Evolutionary conservation across 73 alveolate genomes (phyloP).

Genomic region (Stentor roeselii): DNA sequence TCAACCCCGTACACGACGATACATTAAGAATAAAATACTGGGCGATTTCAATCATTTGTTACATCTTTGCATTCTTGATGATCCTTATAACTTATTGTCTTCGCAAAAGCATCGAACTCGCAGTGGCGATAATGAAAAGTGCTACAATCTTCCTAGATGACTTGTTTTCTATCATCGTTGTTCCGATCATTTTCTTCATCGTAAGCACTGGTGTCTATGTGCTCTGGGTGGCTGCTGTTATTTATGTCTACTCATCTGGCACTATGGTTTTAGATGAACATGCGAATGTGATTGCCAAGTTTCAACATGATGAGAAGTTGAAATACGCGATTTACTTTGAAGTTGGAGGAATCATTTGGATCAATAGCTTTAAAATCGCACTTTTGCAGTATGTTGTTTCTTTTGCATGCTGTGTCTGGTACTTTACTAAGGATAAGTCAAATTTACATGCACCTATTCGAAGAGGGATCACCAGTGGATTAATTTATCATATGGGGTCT

Average conservation of each 20-base stretch:
- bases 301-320: slow-evolving; percentile 83
- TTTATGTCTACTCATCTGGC: slow-evolving; percentile 84
- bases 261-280: slow-evolving; percentile 61
- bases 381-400: slow-evolving; percentile 86
- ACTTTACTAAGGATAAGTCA: slow-evolving; percentile 82
- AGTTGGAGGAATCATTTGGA: slow-evolving; percentile 88
- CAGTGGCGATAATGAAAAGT: slow-evolving; percentile 86
- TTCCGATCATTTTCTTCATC: slow-evolving; percentile 82
- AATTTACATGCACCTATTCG: slow-evolving; percentile 61
- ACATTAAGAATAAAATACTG: not conserved
- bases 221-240: slow-evolving; percentile 83
- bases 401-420: slow-evolving; percentile 91
- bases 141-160: slow-evolving; percentile 84
- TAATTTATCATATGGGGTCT: slow-evolving; percentile 93
- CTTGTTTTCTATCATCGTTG: slow-evolving; percentile 64
- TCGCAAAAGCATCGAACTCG: slow-evolving; percentile 88
- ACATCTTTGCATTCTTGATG: slow-evolving; percentile 60
- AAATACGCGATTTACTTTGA: slow-evolving; percentile 80
- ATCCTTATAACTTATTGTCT: slow-evolving; percentile 64
- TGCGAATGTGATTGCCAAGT: slow-evolving; percentile 38
- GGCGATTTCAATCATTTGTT: slow-evolving; percentile 25
- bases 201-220: slow-evolving; percentile 60
- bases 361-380: slow-evolving; percentile 81
- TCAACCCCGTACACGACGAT: not conserved
- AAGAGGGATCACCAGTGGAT: slow-evolving; percentile 76